phyloP scores from a whole-genome alignment of 805 yeast species.

The Lipomyces mesembrius region DNA sequence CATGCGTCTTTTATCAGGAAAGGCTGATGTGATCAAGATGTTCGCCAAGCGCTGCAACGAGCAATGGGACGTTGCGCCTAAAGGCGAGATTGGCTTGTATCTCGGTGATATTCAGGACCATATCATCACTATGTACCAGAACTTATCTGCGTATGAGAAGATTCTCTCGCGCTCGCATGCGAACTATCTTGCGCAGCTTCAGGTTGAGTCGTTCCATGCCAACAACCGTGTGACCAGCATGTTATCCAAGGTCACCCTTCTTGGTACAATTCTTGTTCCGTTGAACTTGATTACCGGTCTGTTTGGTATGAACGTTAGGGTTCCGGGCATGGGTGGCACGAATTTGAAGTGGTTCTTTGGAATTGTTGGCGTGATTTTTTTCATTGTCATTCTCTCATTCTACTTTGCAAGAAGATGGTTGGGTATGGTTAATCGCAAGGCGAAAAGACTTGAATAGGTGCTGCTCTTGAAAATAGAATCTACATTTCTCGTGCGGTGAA shows the following conservation, averaged over 20 bases:
- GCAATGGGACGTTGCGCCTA: conserved; percentile 60
- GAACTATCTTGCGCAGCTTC: conserved; percentile 89
- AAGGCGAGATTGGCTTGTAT: conserved; percentile 89
- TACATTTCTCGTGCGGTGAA: background rate
- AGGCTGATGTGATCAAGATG: conserved; percentile 95
- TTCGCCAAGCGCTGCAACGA: conserved; percentile 95
- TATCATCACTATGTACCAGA: conserved; percentile 93
- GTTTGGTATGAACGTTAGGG: conserved; percentile 92
- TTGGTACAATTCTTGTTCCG: conserved; percentile 91
- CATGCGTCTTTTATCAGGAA: conserved; percentile 86
- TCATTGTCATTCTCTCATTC: conserved; percentile 50
- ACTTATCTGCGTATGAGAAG: conserved; percentile 85
- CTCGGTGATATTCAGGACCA: conserved; percentile 97
- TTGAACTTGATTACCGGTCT: conserved; percentile 87
- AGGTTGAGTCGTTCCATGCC: conserved; percentile 87
- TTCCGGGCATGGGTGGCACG: conserved; percentile 66
- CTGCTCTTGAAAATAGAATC: no score
- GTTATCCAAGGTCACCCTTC: conserved; percentile 83
- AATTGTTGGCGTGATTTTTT: conserved; percentile 58
- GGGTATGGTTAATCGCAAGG: conserved; percentile 3
- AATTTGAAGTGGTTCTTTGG: conserved; percentile 70
- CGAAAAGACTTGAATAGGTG: background rate
- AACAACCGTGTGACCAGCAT: conserved; percentile 84
- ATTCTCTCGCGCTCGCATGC: conserved; percentile 90
- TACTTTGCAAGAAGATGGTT: conserved; percentile 46